Percentiles rank a stretch among this genome's conserved stretches.
Evolutionary conservation across 768 basidiomycete genomes (phyloP).

Genomic region (Daedalea quercina): DNA sequence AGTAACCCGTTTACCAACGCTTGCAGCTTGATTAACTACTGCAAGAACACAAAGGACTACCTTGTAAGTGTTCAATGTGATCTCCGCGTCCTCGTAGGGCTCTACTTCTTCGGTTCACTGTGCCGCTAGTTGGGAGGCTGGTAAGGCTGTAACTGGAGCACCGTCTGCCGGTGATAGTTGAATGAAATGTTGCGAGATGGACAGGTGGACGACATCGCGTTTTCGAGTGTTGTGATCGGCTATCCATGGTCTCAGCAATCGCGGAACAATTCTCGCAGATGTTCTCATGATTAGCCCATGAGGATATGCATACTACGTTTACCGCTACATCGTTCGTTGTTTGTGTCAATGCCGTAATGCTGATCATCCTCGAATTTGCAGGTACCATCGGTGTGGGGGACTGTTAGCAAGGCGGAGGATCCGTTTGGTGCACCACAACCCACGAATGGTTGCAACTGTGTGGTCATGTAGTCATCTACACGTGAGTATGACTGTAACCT

Average conservation of each 20-base stretch:
- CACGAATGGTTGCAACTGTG: conserved; percentile 18
- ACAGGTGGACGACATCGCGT: too few species aligned
- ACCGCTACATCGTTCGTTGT: neutral
- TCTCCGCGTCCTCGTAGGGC: neutral
- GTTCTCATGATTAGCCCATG: neutral
- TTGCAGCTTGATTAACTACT: conserved; percentile 62
- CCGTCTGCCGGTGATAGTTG: too few species aligned
- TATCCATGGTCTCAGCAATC: too few species aligned
- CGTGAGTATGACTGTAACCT: neutral
- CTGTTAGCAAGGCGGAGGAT: conserved; percentile 86
- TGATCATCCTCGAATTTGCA: conserved; percentile 21
- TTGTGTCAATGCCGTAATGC: neutral
- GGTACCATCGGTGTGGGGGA: conserved; percentile 97
- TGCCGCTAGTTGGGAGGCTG: too few species aligned
- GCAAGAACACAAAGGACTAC: conserved; percentile 67
- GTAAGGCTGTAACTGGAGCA: too few species aligned
- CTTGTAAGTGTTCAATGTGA: conserved; percentile 36
- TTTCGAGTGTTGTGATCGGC: neutral
- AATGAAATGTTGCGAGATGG: too few species aligned
- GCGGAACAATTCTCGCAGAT: neutral
- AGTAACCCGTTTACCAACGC: neutral
- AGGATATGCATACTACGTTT: conserved; percentile 10
- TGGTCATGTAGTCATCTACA: conserved; percentile 18
- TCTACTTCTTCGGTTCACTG: too few species aligned
- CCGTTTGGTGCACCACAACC: conserved; percentile 70